phyloP scores from a whole-genome alignment of 2,329 filamentous ascomycete species.

The Sporothrix phasma region DNA sequence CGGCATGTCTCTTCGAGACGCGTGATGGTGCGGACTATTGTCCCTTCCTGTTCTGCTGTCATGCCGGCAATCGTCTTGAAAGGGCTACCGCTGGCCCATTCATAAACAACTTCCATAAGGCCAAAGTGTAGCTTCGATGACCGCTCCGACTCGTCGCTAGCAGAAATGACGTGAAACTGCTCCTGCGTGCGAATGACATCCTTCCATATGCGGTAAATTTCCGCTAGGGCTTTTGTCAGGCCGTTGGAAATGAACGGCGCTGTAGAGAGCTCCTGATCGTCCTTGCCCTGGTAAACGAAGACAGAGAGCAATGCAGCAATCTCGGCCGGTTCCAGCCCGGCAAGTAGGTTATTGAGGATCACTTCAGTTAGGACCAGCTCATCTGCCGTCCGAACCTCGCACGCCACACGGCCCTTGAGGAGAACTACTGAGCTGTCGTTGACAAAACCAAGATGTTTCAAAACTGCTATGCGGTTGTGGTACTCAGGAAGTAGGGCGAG shows the following conservation, averaged over 20 bases:
- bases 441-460: conserved; percentile 87
- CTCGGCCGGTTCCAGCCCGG: conserved; percentile 90
- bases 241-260: conserved; percentile 72
- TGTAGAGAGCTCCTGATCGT: conserved; percentile 47
- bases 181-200: conserved; percentile 88
- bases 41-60: conserved; percentile 93
- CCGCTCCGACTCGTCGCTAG: conserved; percentile 83
- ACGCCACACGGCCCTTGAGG: conserved; percentile 96
- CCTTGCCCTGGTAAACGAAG: conserved; percentile 96
- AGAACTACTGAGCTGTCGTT: conserved; percentile 80
- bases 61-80: conserved; percentile 96
- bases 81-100: conserved; percentile 95
- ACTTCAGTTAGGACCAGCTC: conserved; percentile 93
- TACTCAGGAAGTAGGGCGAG: conserved; percentile 93
- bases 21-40: conserved; percentile 91
- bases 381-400: conserved; percentile 94
- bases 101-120: conserved; percentile 93
- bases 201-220: conserved; percentile 82
- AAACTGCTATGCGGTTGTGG: conserved; percentile 82
- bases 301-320: conserved; percentile 88
- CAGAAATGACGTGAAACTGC: conserved; percentile 82
- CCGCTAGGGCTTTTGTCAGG: conserved; percentile 71
- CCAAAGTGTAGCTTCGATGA: conserved; percentile 80
- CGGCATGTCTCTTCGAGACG: conserved; percentile 90
- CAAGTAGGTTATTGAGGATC: conserved; percentile 91